These are phyloP conservation scores for Diaporthe amygdali DNA, from an alignment of 2,329 filamentous ascomycete genomes.

Conservation along the genomic window DNA sequence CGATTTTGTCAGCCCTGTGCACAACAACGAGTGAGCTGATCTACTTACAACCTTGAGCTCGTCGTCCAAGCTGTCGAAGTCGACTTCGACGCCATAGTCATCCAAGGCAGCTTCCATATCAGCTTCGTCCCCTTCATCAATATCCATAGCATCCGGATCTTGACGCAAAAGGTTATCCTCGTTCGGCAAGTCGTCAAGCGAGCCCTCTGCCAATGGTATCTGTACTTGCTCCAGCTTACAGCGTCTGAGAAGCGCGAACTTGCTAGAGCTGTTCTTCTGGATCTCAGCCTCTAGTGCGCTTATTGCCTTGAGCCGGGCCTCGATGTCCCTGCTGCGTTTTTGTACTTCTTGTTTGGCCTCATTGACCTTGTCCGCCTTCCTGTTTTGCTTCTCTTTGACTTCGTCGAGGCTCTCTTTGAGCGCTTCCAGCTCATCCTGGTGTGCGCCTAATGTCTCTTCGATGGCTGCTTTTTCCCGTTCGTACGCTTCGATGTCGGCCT, in stretches of 20 bases:
- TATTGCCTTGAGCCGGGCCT: conserved; percentile 74
- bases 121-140: conserved; percentile 75
- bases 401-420: conserved; percentile 75
- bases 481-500: conserved; percentile 72
- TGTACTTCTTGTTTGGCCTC: conserved; percentile 81
- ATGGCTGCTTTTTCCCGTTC: conserved; percentile 76
- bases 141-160: conserved; percentile 89
- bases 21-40: not conserved
- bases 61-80: conserved; percentile 82
- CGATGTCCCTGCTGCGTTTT: conserved; percentile 84
- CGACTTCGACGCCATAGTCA: conserved; percentile 89
- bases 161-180: conserved; percentile 79
- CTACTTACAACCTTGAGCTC: conserved; percentile 76
- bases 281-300: conserved; percentile 82
- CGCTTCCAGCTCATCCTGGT: conserved; percentile 78
- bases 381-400: conserved; percentile 69
- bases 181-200: conserved; percentile 85
- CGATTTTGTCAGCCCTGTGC: conserved; percentile 33
- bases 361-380: conserved; percentile 77
- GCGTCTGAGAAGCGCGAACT: conserved; percentile 83
- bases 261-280: conserved; percentile 81
- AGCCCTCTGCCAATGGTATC: conserved; percentile 77
- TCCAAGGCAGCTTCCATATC: conserved; percentile 72
- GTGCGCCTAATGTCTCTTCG: conserved; percentile 72
- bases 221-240: conserved; percentile 95